Conservation (phyloP, 352 stramenopile species). For the Phytophthora brassicae region DNA sequence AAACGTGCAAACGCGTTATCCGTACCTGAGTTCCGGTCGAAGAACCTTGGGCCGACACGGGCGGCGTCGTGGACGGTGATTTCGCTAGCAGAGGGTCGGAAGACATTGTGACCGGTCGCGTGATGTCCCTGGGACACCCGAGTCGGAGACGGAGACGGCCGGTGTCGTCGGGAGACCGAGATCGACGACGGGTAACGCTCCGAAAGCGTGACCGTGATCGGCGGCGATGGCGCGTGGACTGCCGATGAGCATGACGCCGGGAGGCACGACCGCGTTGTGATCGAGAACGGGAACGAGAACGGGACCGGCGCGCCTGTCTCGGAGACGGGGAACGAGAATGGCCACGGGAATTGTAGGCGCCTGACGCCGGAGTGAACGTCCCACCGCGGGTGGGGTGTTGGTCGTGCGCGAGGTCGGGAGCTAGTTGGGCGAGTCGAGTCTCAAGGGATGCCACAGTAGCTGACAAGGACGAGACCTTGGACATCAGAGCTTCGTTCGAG, state of each 20-base stretch:
- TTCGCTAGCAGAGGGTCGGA: neutral
- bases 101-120: neutral
- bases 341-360: neutral
- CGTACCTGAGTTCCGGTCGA: too few relatives aligned
- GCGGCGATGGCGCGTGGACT: neutral
- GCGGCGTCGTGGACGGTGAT: neutral
- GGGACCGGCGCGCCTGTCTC: neutral
- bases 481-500: neutral
- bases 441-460: neutral
- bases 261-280: neutral
- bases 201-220: neutral
- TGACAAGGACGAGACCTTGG: neutral
- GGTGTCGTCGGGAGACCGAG: neutral
- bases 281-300: neutral
- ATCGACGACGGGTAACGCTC: neutral
- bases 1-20: too few relatives aligned
- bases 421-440: neutral
- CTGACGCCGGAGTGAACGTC: too few relatives aligned
- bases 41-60: too few relatives aligned
- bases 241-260: neutral
- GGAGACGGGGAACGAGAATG: neutral
- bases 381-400: neutral
- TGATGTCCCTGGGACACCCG: constrained; percentile 4
- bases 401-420: too few relatives aligned
- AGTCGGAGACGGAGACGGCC: neutral